These are phyloP conservation scores for Orbilia blumenaviensis DNA, from an alignment of 2,329 filamentous ascomycete genomes.

Conservation along the genomic window DNA sequence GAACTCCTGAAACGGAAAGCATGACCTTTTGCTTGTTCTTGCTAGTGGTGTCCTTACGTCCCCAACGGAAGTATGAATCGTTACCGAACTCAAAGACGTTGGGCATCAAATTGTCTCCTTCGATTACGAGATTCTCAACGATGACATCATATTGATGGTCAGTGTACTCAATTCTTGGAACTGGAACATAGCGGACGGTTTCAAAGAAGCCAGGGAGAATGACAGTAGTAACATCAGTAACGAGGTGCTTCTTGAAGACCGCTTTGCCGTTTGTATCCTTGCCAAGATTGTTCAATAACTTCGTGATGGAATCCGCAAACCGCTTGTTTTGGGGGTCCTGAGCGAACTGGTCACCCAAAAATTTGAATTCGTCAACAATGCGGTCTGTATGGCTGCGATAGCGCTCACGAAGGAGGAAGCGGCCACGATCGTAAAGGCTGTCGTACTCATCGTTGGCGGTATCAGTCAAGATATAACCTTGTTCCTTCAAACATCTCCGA, in stretches of 20 bases:
- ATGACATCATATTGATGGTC: constrained; percentile 85
- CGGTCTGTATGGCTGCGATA: constrained; percentile 87
- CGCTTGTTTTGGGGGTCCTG: constrained; percentile 84
- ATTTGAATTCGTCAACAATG: constrained; percentile 88
- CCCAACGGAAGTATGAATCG: constrained; percentile 95
- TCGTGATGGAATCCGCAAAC: constrained; percentile 78
- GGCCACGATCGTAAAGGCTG: constrained; percentile 81
- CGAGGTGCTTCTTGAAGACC: constrained; percentile 87
- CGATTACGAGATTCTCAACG: constrained; percentile 92
- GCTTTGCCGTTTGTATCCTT: constrained; percentile 84
- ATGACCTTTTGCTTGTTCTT: constrained; percentile 85
- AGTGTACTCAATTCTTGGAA: constrained; percentile 92
- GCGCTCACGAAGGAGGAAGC: constrained; percentile 85
- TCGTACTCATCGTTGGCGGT: constrained; percentile 83
- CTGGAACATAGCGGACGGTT: constrained; percentile 85
- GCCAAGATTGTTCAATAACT: constrained; percentile 89
- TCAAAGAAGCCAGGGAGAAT: constrained; percentile 85
- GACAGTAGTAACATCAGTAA: constrained; percentile 87
- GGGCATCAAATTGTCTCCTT: constrained; percentile 95
- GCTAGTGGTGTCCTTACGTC: constrained; percentile 84
- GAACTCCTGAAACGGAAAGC: constrained; percentile 85
- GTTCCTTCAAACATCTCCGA: constrained; percentile 82
- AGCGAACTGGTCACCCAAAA: constrained; percentile 87
- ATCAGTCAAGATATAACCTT: constrained; percentile 90
- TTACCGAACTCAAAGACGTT: constrained; percentile 87